Percentiles rank a stretch among this genome's conserved stretches.
Conservation (phyloP, 306 rosid species). For the Neltuma alba region DNA sequence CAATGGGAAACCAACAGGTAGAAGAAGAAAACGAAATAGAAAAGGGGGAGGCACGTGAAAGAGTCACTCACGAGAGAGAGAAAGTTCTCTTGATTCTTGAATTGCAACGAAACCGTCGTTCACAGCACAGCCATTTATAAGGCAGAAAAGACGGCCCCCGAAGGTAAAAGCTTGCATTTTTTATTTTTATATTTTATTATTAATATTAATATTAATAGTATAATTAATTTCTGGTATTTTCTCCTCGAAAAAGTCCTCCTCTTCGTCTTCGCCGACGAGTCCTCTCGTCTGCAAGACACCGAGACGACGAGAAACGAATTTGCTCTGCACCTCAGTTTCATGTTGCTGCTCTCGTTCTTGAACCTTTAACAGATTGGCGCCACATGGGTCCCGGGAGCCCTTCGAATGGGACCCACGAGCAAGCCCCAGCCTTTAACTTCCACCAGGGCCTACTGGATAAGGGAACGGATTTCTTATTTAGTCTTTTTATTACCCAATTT, state of each 20-base stretch:
- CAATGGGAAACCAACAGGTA: constrained; percentile 39
- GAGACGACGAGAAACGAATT: not conserved
- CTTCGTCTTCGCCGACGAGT: not conserved
- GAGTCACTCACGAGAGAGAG: constrained; percentile 24
- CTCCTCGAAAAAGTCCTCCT: not conserved
- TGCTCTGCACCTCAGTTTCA: not conserved
- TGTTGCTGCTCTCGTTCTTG: constrained; percentile 6
- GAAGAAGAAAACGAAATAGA: constrained; percentile 2
- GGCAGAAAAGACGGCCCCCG: constrained; percentile 24
- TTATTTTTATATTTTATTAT: not conserved
- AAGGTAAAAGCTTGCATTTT: constrained; percentile 1
- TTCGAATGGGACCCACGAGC: constrained; percentile 22
- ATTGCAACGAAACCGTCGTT: constrained; percentile 43
- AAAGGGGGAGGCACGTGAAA: constrained; percentile 62
- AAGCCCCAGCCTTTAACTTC: constrained; percentile 16
- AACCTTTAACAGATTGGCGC: constrained; percentile 25
- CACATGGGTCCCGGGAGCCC: constrained; percentile 36
- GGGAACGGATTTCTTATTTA: not conserved
- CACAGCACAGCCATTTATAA: constrained; percentile 41
- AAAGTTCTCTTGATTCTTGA: not conserved
- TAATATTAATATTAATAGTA: not conserved
- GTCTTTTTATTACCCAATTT: not conserved
- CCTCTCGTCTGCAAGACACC: not conserved
- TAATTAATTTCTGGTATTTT: not conserved
- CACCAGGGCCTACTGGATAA: not conserved